A percentile compares a stretch with the other conserved stretches of the same genome.
Conservation (phyloP, 2,329 filamentous ascomycete genomes). For the Aspergillus latus region DNA sequence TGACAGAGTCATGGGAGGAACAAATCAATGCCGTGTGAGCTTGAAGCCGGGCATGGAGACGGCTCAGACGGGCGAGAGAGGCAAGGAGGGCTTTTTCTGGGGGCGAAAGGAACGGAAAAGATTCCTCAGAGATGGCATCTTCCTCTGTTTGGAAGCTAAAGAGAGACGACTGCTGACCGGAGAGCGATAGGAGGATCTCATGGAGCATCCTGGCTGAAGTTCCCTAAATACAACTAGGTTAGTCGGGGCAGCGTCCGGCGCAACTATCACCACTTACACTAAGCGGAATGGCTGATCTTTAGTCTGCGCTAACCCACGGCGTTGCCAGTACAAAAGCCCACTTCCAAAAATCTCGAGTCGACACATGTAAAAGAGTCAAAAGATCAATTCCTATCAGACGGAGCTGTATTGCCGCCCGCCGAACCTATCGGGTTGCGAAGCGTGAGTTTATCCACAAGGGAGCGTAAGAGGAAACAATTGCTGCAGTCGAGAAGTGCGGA, state of each 20-base stretch:
- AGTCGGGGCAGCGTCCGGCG: conserved; percentile 1
- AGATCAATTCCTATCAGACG: conserved; percentile 7
- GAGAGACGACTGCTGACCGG: conserved; percentile 87
- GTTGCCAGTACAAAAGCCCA: conserved; percentile 45
- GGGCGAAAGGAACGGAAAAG: conserved; percentile 62
- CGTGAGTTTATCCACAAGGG: neutral
- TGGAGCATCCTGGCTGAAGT: conserved; percentile 72
- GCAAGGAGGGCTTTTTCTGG: conserved; percentile 80
- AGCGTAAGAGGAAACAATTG: neutral
- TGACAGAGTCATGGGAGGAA: conserved; percentile 70
- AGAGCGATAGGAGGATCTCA: conserved; percentile 95
- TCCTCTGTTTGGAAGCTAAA: conserved; percentile 59
- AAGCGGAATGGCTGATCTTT: conserved; percentile 30
- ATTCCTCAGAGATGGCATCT: conserved; percentile 51
- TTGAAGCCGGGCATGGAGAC: conserved; percentile 72
- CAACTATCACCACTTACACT: conserved; percentile 11
- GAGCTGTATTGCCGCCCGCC: neutral
- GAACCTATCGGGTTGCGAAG: conserved; percentile 16
- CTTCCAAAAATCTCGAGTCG: conserved; percentile 48
- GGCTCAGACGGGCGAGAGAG: conserved; percentile 73
- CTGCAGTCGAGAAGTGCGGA: neutral
- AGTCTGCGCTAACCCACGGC: conserved; percentile 27
- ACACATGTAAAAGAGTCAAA: conserved; percentile 40
- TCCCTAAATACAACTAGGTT: conserved; percentile 18
- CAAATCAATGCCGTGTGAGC: conserved; percentile 66